Percentiles rank a stretch among this genome's conserved stretches.
Evolutionary conservation across 1,284 basidiomycete genomes (phyloP).

Genomic region (Anthracocystis setariae): DNA sequence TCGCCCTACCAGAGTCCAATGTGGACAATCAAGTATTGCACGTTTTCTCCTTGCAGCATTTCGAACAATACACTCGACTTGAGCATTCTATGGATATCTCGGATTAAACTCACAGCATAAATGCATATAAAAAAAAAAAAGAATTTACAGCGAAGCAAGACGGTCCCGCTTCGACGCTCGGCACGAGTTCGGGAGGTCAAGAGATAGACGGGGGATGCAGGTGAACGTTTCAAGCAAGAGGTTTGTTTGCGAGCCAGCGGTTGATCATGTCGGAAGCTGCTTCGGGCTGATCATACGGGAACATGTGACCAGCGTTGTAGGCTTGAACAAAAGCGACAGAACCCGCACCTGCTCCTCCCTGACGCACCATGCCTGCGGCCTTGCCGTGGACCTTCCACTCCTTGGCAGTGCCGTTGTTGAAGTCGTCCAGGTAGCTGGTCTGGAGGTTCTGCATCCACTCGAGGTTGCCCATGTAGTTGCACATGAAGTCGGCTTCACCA

Average conservation of each 20-base stretch:
- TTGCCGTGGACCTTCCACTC: slow-evolving; percentile 53
- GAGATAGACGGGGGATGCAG: neutral
- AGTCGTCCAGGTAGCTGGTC: slow-evolving; percentile 55
- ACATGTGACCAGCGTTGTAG: slow-evolving; percentile 63
- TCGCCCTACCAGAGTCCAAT: no score
- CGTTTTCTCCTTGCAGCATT: no score
- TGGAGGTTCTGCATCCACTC: slow-evolving; percentile 60
- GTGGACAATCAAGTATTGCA: no score
- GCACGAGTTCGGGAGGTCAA: neutral
- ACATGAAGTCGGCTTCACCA: slow-evolving; percentile 82
- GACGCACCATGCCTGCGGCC: slow-evolving; percentile 52
- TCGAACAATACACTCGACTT: no score
- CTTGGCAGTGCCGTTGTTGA: slow-evolving; percentile 51
- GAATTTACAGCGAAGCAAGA: no score
- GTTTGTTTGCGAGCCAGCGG: slow-evolving; percentile 72
- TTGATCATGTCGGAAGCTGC: slow-evolving; percentile 75
- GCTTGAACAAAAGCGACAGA: slow-evolving; percentile 55
- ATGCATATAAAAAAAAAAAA: no score
- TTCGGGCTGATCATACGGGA: slow-evolving; percentile 81
- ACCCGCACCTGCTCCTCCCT: slow-evolving; percentile 62
- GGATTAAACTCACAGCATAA: no score
- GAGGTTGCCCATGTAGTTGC: slow-evolving; percentile 64
- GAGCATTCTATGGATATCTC: no score
- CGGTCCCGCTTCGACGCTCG: no score
- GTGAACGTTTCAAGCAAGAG: slow-evolving; percentile 26